Conservation (phyloP, 257 asterid genomes). For the Solanum lycopersicoides region DNA sequence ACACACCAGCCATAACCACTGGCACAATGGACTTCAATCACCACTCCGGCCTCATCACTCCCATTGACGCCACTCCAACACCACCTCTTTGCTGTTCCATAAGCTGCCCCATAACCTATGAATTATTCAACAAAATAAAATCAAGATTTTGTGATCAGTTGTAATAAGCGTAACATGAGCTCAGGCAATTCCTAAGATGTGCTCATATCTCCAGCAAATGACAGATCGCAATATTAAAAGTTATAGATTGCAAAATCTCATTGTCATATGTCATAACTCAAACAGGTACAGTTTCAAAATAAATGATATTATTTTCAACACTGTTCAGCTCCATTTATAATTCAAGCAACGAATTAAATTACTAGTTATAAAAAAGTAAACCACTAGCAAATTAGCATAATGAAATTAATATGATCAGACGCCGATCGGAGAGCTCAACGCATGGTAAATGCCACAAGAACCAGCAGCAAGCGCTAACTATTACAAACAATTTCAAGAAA, state of each 20-base stretch:
- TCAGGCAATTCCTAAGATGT: background rate
- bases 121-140: background rate
- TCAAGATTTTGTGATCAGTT: background rate
- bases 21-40: conserved; percentile 84
- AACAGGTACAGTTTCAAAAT: background rate
- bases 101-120: conserved; percentile 79
- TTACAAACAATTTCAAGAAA: background rate
- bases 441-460: background rate
- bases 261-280: background rate
- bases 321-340: background rate
- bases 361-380: background rate
- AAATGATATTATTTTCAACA: background rate
- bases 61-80: conserved; percentile 86
- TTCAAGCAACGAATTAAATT: background rate
- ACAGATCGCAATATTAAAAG: background rate
- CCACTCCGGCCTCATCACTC: conserved; percentile 85
- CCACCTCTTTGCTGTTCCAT: conserved; percentile 87
- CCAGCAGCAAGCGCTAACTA: background rate
- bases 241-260: background rate
- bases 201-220: background rate
- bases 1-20: conserved; percentile 89
- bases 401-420: background rate
- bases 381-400: background rate
- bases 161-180: background rate
- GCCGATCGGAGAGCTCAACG: background rate